Evolutionary conservation across 345 rosid species (phyloP).

Genomic region (Murraya paniculata): DNA sequence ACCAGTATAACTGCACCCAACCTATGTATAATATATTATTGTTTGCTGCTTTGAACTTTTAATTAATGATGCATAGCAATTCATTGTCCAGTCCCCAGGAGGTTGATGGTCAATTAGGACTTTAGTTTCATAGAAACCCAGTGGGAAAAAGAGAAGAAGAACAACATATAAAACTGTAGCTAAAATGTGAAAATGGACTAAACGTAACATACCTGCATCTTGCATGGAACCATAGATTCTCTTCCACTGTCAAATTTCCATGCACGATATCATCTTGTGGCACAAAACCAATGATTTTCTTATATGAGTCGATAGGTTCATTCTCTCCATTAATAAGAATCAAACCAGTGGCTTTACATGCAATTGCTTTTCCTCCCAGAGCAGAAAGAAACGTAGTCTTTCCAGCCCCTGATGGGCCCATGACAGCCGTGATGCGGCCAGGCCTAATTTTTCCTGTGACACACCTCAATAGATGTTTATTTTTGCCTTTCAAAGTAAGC

Average conservation of each 20-base stretch:
- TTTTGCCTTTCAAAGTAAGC: constrained; percentile 69
- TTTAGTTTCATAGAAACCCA: background rate
- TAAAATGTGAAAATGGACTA: background rate
- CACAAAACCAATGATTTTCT: constrained; percentile 85
- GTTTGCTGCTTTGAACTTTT: background rate
- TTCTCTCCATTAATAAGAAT: constrained; percentile 73
- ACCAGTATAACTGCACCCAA: background rate
- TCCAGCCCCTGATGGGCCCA: constrained; percentile 99
- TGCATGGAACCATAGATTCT: constrained; percentile 95
- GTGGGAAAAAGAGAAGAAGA: background rate
- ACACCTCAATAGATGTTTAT: constrained; percentile 68
- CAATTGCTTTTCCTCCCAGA: constrained; percentile 81
- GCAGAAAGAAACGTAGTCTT: constrained; percentile 91
- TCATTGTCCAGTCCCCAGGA: background rate
- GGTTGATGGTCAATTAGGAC: background rate
- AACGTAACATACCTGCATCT: constrained; percentile 55
- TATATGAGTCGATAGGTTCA: constrained; percentile 73
- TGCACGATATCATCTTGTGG: constrained; percentile 97
- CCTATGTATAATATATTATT: background rate
- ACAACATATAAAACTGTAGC: background rate
- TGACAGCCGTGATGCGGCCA: constrained; percentile 83
- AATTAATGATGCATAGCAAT: background rate
- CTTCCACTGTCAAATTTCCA: constrained; percentile 95
- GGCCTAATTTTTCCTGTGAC: constrained; percentile 83
- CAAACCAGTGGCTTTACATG: constrained; percentile 63